phyloP scores from a whole-genome alignment of 371 early-diverging fungal genomes.

The Fennellomyces sp. region DNA sequence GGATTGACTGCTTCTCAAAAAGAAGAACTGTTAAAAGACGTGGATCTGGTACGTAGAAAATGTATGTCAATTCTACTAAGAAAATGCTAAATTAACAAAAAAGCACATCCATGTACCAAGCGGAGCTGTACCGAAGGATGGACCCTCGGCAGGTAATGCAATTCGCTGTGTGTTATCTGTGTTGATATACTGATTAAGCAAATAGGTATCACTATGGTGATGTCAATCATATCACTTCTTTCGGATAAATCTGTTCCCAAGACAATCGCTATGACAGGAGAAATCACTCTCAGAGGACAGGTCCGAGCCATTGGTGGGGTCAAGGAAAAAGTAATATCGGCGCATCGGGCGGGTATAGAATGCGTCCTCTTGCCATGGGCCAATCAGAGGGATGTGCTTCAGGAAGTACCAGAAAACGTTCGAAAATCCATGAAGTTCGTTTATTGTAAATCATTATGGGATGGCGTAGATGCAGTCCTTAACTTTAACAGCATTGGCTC shows the following conservation, averaged over 20 bases:
- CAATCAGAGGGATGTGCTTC: conserved; percentile 58
- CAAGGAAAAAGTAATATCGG: conserved; percentile 86
- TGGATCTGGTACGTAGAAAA: no score
- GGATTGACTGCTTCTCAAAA: conserved; percentile 50
- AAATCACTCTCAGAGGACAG: conserved; percentile 81
- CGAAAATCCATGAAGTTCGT: conserved; percentile 65
- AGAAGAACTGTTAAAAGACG: conserved; percentile 45
- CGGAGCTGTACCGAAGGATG: conserved; percentile 87
- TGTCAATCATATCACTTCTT: conserved; percentile 76
- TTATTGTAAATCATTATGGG: conserved; percentile 66
- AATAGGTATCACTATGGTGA: conserved; percentile 68
- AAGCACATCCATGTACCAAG: conserved; percentile 86
- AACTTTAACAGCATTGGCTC: conserved; percentile 15
- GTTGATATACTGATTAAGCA: not conserved
- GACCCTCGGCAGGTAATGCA: conserved; percentile 63
- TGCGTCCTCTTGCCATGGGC: conserved; percentile 56
- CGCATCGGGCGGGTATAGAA: conserved; percentile 76
- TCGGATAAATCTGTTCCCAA: conserved; percentile 55
- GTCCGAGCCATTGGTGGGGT: conserved; percentile 89
- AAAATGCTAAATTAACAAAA: no score
- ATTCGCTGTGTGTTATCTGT: not conserved
- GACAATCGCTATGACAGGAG: conserved; percentile 85
- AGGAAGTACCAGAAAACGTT: conserved; percentile 67
- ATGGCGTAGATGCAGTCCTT: conserved; percentile 69
- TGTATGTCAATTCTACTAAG: no score